Base-by-base conservation (phyloP, 2,329 filamentous ascomycete genomes). In the Fonsecaea monophora region DNA sequence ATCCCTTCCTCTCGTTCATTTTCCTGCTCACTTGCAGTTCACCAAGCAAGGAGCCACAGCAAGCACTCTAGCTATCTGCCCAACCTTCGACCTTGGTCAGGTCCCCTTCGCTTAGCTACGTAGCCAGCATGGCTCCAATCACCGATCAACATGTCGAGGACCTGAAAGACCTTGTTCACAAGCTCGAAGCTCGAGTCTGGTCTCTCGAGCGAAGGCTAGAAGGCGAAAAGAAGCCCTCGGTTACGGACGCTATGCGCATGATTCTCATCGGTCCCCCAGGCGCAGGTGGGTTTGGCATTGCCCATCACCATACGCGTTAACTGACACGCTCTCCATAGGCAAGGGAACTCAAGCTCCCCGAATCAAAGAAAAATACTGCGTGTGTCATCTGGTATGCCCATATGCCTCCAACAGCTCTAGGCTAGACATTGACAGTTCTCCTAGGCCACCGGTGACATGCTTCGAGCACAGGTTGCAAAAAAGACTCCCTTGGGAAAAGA, bases 291-390 rank as follows among this genome's bases (percentile, higher is more conserved):
- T 65, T 60, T 69, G 63, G 68, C 74, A 64, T 67, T 30, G 68
- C 61, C 56, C 65, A 18, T 42, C 35, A 9, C 56, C 50, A 53
- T 32, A 40, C 64, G 57, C 53, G 54, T 62, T 37, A 37, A 40
- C 64, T 63, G 59, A 67, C 64, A 62, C 66, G 73, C 73, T 76
- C 53, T 65, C 58, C 58, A 69, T 77, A 98, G 95, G 95, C 84
- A 99, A 99, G 88, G 95, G 95, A 82, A 99, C 95, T 50, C 95
- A 99, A 82, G 95, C 95, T 67, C 95, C 95, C 72, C 94, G 91
- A 82, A 95, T 99, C 83, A 97, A 97, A 87, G 94, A 98, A 78
- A 96, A 92, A 84, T 99, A 94, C 84, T 92, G 90, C 79, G 93
- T 93, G 84, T 99, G 95, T 84, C 95, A 99, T 82, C 83, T 99